Percentiles rank a stretch among this genome's conserved stretches.
Evolutionary conservation across 257 asterid species (phyloP).

Genomic region (Datura wrightii): DNA sequence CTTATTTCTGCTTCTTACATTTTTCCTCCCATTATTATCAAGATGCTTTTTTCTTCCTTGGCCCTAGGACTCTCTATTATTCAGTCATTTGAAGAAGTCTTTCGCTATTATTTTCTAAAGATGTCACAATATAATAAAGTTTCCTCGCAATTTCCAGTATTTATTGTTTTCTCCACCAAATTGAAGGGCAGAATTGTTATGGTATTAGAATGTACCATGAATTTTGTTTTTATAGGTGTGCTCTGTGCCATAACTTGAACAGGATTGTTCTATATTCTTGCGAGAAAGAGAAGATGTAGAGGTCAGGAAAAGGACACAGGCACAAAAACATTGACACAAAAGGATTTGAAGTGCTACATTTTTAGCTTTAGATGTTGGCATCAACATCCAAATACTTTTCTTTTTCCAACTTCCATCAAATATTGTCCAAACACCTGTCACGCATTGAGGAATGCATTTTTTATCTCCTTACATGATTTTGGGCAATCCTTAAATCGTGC

Average conservation of each 20-base stretch:
- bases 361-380: not conserved
- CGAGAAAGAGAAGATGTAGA: not conserved
- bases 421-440: not conserved
- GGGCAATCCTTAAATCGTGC: not conserved
- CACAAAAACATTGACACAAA: not conserved
- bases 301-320: not conserved
- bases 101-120: constrained; percentile 13
- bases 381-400: not conserved
- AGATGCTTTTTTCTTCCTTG: not conserved
- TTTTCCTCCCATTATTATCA: not conserved
- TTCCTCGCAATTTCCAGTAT: not conserved
- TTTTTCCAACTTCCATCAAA: not conserved
- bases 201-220: not conserved
- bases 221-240: not conserved
- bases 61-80: not conserved
- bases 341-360: not conserved
- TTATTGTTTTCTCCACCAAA: constrained; percentile 9
- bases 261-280: not conserved
- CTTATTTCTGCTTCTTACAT: not conserved
- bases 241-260: not conserved
- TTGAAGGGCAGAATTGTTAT: not conserved
- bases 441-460: not conserved
- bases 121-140: not conserved
- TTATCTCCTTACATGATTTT: not conserved
- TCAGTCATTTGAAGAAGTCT: not conserved